Conservation (phyloP, 2,329 filamentous ascomycete genomes). For the Pestalotiopsis sp. region DNA sequence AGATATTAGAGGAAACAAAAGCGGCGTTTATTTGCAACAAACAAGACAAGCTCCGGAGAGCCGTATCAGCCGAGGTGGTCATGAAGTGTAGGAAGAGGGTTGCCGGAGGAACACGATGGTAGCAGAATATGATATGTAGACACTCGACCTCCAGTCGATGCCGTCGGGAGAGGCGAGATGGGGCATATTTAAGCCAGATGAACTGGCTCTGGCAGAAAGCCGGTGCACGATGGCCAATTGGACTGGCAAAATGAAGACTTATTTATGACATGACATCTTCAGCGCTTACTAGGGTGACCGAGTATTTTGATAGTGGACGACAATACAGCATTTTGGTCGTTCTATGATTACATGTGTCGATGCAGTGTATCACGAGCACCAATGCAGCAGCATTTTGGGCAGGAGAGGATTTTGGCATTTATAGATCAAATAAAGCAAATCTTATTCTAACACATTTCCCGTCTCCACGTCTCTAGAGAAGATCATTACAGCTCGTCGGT, state of each 20-base stretch:
- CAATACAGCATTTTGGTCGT: no score
- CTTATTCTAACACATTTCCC: no score
- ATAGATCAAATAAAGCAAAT: no score
- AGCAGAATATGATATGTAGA: neutral
- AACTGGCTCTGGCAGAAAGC: neutral
- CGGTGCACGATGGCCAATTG: neutral
- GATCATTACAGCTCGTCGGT: neutral
- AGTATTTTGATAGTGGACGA: neutral
- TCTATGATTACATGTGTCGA: no score
- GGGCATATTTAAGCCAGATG: neutral
- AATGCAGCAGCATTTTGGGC: no score
- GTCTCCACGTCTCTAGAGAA: neutral
- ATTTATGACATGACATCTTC: neutral
- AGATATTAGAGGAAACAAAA: neutral
- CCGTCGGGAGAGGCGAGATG: neutral
- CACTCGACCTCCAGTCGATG: neutral
- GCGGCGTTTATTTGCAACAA: conserved; percentile 10
- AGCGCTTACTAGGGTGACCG: neutral
- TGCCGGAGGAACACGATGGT: neutral
- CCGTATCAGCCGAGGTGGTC: neutral
- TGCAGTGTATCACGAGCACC: no score
- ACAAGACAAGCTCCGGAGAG: neutral
- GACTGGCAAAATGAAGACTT: neutral
- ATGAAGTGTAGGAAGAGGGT: neutral
- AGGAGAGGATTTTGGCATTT: no score